Percentiles rank a stretch among this genome's conserved stretches.
These are phyloP conservation scores for Raphanus sativus DNA, from an alignment of 345 rosid species.

Conservation along the genomic window DNA sequence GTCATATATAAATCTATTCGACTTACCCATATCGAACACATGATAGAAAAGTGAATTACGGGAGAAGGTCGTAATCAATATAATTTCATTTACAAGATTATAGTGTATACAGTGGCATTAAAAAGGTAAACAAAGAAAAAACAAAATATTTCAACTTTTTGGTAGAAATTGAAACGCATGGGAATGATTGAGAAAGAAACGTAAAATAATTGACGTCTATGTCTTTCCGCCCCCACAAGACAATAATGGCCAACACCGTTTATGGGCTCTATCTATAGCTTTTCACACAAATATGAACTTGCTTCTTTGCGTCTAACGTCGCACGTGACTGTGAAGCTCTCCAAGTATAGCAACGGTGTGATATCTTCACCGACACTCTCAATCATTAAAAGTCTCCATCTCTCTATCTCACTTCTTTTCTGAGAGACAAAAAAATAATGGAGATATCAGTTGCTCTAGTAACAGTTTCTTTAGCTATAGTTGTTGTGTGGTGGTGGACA, in stretches of 20 bases:
- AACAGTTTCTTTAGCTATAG: conserved; percentile 3
- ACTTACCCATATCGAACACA: neutral
- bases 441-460: neutral
- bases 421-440: neutral
- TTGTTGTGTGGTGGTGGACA: conserved; percentile 11
- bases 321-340: neutral
- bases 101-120: neutral
- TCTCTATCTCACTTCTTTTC: neutral
- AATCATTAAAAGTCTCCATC: neutral
- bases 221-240: neutral
- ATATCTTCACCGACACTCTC: neutral
- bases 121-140: neutral
- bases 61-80: neutral
- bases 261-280: neutral
- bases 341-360: neutral
- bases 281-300: neutral
- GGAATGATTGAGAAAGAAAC: conserved; percentile 2
- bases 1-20: neutral
- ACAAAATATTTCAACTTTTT: neutral
- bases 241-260: neutral
- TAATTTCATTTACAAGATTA: neutral
- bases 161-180: neutral
- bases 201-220: neutral
- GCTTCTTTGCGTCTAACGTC: neutral
- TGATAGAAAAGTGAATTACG: neutral